Evolutionary conservation across 371 early-diverging fungal species (phyloP), one percentile per base, ranked within the genome.

Genomic region (Basidiobolus meristosporus): DNA sequence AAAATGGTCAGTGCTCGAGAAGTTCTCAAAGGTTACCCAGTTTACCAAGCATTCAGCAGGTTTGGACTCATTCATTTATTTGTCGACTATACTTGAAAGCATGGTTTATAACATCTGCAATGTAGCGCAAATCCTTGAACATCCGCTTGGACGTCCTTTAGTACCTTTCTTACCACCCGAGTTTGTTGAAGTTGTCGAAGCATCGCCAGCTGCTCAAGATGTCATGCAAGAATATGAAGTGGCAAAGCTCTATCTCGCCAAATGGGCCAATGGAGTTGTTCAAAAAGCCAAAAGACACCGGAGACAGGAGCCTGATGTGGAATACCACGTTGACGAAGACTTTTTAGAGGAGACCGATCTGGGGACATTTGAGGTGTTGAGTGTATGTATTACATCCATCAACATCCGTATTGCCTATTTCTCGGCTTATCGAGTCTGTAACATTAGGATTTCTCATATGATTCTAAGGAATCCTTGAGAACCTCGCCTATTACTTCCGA

Each of bases 11-110:
- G 68, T 84, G 16, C 54, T 92, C 19, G 88, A 87, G 48, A 63
- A 71, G 26, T 76, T 92, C 43, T 77, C 90, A 0, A 63, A 69
- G 17, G 82, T 92, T 1, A 85, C 92, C 0, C 66, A 73, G 19
- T 68, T 82, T 32, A 75, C 84, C 19, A 60, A 75, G 28, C 78
- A 74, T 38, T 70, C 82, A 2, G 73, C 79, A 0, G 54, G 70
- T 63, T 52, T 30, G 44, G 23, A 7, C 21, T 15, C 14, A 33
- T 17, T n/a, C 10, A 7, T 12, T 16, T 6, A 6, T 22, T 11
- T 14, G 11, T 23, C 26, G 10, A 38, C 39, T 35, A 19, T 15
- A 22, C 34, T n/a, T 22, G 2, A 16, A 20, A 31, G 22, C n/a
- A 9, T 29, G 17, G 9, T 26, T 31, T 35, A 32, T 39, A 48